Percentiles rank a stretch among this genome's conserved stretches.
phyloP scores from a whole-genome alignment of 306 rosid genomes.

The Astragalus glycyphyllos region DNA sequence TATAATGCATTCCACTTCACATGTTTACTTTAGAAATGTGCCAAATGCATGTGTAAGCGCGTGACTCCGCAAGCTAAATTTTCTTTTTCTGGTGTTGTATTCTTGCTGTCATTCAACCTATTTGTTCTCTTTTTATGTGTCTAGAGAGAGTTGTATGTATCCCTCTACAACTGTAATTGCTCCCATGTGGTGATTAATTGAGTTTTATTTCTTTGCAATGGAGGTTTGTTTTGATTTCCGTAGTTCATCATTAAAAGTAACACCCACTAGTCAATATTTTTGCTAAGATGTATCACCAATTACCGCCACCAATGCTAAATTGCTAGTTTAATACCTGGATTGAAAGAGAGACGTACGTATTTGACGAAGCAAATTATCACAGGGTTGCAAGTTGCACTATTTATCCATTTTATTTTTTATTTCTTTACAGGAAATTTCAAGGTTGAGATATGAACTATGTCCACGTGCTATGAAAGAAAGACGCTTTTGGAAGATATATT shows the following conservation, averaged over 20 bases:
- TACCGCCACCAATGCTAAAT: constrained; percentile 14
- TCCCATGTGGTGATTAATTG: background rate
- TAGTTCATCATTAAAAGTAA: constrained; percentile 20
- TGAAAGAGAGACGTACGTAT: background rate
- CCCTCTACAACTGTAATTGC: background rate
- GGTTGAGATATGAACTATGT: constrained; percentile 91
- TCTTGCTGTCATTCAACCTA: background rate
- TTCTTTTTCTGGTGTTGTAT: constrained; percentile 8
- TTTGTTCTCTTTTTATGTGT: background rate
- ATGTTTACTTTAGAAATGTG: constrained; percentile 37
- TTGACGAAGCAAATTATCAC: constrained; percentile 26
- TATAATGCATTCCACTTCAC: constrained; percentile 25
- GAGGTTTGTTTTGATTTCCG: constrained; percentile 9
- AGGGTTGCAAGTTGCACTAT: background rate
- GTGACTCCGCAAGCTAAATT: constrained; percentile 18
- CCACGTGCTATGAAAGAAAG: constrained; percentile 90
- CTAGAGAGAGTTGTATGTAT: background rate
- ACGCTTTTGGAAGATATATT: constrained; percentile 91
- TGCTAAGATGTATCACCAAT: constrained; percentile 11
- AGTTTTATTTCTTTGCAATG: constrained; percentile 18
- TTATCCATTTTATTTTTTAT: constrained; percentile 38
- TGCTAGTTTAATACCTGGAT: background rate
- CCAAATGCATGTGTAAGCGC: constrained; percentile 25
- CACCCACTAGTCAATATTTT: background rate
- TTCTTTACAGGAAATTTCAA: constrained; percentile 81